These are phyloP conservation scores for Thalia dealbata DNA, from an alignment of 176 grass and related monocot species.

Conservation along the genomic window DNA sequence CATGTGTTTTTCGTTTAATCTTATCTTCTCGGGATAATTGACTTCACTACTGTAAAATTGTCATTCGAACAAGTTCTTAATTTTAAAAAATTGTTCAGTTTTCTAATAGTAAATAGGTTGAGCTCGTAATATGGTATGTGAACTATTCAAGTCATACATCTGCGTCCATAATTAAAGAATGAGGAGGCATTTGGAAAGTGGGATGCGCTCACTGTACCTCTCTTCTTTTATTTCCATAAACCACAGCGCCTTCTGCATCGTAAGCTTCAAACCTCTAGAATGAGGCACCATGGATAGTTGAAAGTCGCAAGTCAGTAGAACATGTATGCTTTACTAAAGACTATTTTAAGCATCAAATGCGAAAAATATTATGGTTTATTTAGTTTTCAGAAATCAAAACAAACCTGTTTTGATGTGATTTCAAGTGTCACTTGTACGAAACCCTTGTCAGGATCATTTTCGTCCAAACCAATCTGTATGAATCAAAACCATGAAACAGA, in stretches of 20 bases:
- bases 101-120: no score
- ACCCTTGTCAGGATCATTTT: slow-evolving; percentile 76
- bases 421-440: slow-evolving; percentile 84
- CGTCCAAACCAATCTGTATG: slow-evolving; percentile 67
- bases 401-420: slow-evolving; percentile 77
- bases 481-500: slow-evolving; percentile 4
- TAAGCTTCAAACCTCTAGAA: slow-evolving; percentile 89
- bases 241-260: slow-evolving; percentile 62
- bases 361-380: background rate
- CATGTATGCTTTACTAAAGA: no score
- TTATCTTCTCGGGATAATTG: background rate
- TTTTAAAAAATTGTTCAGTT: background rate
- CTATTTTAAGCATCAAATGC: background rate
- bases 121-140: background rate
- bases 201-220: slow-evolving; percentile 36
- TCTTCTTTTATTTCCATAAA: slow-evolving; percentile 79
- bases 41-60: background rate
- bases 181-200: background rate
- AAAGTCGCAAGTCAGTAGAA: background rate
- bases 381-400: slow-evolving; percentile 7
- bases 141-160: no score
- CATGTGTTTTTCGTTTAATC: background rate
- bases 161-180: background rate
- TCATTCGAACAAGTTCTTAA: background rate
- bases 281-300: background rate